Conservation (phyloP, 345 rosid species). For the Gossypium longicalyx region DNA sequence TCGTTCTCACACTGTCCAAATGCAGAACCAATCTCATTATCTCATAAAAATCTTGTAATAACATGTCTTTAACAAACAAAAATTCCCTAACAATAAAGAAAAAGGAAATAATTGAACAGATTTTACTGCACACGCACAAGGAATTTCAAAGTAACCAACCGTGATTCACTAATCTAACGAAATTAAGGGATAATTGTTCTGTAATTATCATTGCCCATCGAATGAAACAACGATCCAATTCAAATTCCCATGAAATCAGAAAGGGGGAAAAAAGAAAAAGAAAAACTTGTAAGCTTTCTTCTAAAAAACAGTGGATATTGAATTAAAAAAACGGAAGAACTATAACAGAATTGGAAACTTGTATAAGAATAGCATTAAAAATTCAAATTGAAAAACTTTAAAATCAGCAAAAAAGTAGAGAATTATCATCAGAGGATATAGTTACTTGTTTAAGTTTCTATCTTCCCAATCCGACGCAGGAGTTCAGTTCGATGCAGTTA, state of each 20-base stretch:
- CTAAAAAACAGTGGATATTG: not conserved
- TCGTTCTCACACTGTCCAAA: not conserved
- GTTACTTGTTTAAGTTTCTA: not conserved
- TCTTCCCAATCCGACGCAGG: not conserved
- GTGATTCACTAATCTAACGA: not conserved
- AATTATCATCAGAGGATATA: not conserved
- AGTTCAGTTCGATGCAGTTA: not conserved
- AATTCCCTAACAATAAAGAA: not conserved
- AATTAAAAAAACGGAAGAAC: not conserved
- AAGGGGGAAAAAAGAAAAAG: not conserved
- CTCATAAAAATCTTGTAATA: not conserved
- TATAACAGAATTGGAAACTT: not conserved
- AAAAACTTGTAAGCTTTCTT: not conserved
- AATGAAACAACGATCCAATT: constrained; percentile 2
- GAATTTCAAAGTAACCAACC: not conserved
- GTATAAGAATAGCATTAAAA: not conserved
- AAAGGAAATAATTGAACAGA: not conserved
- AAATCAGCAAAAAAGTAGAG: not conserved
- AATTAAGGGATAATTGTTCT: not conserved
- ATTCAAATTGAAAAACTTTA: not conserved
- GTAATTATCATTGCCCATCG: not conserved
- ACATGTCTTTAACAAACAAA: not conserved
- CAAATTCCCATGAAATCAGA: constrained; percentile 4
- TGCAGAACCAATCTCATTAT: not conserved
- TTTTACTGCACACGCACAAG: not conserved